Evolutionary conservation across 257 asterid species (phyloP).

Genomic region (Nicotiana paniculata): DNA sequence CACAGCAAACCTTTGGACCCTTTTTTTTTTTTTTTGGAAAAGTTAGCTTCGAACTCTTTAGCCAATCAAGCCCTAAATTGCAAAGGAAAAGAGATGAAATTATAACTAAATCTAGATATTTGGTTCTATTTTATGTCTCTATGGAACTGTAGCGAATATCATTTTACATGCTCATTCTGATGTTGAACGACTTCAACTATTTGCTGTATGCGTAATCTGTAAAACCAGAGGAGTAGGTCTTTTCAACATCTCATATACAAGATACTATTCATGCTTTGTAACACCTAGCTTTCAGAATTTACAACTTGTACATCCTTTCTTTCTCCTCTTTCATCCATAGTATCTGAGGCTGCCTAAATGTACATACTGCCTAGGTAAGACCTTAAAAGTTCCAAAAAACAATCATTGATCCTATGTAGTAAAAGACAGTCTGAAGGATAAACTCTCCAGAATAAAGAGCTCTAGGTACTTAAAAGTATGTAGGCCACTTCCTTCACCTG

Average conservation of each 20-base stretch:
- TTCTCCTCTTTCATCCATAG: background rate
- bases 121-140: background rate
- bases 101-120: background rate
- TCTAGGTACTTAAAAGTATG: background rate
- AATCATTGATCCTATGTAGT: background rate
- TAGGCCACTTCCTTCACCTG: conserved; percentile 46
- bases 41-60: background rate
- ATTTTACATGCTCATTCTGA: background rate
- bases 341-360: background rate
- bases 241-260: background rate
- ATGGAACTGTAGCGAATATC: background rate
- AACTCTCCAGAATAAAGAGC: conserved; percentile 4
- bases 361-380: background rate
- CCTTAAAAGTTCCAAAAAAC: background rate
- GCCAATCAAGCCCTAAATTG: background rate
- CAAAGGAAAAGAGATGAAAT: background rate
- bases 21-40: background rate
- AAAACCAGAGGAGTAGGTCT: background rate
- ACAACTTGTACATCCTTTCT: background rate
- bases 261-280: background rate
- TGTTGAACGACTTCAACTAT: background rate
- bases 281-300: background rate
- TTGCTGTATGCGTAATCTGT: background rate
- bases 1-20: background rate
- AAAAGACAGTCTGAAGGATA: background rate